Conservation (phyloP, 805 yeast species). For the Ogataea ganodermae region DNA sequence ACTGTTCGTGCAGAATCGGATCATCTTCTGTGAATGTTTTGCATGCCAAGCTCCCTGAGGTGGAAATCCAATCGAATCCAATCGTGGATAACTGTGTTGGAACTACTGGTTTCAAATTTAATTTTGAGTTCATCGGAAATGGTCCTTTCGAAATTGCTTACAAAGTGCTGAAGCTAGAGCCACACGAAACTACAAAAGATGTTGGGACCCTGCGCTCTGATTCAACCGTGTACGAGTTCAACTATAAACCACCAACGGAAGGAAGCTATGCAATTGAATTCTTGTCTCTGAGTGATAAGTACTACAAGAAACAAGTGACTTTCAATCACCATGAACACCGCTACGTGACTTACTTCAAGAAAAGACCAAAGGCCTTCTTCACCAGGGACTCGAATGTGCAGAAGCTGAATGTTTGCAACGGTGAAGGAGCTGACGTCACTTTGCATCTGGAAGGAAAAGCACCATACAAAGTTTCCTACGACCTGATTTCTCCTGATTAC, state of each 20-base stretch:
- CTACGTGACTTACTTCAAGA: constrained; percentile 70
- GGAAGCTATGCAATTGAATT: constrained; percentile 82
- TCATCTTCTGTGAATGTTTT: constrained; percentile 50
- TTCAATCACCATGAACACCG: constrained; percentile 46
- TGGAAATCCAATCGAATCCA: constrained; percentile 51
- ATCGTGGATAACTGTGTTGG: constrained; percentile 90
- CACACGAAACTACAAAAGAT: constrained; percentile 34
- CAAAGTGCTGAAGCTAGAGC: constrained; percentile 55
- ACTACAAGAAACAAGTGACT: constrained; percentile 43
- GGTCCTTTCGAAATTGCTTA: constrained; percentile 78
- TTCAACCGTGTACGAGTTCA: constrained; percentile 42
- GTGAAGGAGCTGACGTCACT: constrained; percentile 44
- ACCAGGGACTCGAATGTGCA: constrained; percentile 22
- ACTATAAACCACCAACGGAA: constrained; percentile 75
- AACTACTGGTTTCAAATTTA: constrained; percentile 72
- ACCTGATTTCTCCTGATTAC: constrained; percentile 59
- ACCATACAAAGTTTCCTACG: constrained; percentile 75
- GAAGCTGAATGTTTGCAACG: constrained; percentile 33
- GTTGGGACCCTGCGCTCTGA: constrained; percentile 36
- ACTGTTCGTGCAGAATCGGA: constrained; percentile 72
- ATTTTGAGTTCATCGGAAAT: constrained; percentile 73
- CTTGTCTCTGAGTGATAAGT: constrained; percentile 60
- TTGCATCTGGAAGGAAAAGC: constrained; percentile 73
- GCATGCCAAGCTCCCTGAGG: constrained; percentile 43
- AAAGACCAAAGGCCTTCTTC: constrained; percentile 58